Conservation (phyloP, 2,329 filamentous ascomycete species). For the Exophiala mesophila region DNA sequence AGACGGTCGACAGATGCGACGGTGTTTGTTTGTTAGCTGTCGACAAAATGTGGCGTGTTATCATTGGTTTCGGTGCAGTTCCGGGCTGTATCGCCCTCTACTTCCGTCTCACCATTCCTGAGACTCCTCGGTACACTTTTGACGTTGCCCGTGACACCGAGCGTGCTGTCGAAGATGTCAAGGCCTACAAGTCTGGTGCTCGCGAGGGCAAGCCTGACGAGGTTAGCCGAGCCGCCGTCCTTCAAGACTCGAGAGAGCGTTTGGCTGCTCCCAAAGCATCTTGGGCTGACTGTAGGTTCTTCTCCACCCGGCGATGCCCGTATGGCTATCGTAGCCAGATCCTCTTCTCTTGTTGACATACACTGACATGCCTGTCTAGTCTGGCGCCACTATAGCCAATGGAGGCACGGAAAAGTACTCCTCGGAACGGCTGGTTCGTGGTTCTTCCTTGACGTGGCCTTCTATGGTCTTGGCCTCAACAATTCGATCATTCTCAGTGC, state of each 20-base stretch:
- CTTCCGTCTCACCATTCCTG: slow-evolving; percentile 80
- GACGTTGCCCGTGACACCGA: slow-evolving; percentile 71
- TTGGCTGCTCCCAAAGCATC: slow-evolving; percentile 65
- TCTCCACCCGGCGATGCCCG: no score
- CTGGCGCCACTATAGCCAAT: slow-evolving; percentile 61
- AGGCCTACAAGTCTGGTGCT: slow-evolving; percentile 67
- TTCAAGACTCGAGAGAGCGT: slow-evolving; percentile 49
- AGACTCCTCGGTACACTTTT: slow-evolving; percentile 84
- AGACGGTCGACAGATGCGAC: slow-evolving; percentile 53
- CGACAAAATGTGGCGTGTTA: slow-evolving; percentile 81
- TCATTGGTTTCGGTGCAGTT: slow-evolving; percentile 76
- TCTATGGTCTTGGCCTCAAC: slow-evolving; percentile 67
- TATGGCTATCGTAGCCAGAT: no score
- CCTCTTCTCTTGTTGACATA: neutral
- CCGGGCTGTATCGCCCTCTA: slow-evolving; percentile 78
- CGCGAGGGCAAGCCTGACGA: slow-evolving; percentile 62
- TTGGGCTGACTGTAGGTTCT: slow-evolving; percentile 54
- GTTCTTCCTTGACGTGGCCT: slow-evolving; percentile 68
- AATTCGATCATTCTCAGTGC: slow-evolving; percentile 66
- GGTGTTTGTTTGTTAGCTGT: slow-evolving; percentile 63
- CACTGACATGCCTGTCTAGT: slow-evolving; percentile 35
- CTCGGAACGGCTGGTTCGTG: slow-evolving; percentile 79
- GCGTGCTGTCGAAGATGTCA: slow-evolving; percentile 66
- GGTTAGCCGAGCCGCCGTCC: slow-evolving; percentile 56
- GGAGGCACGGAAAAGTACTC: slow-evolving; percentile 67